Percentiles rank a stretch among this genome's conserved stretches.
Conservation (phyloP, 441 rosid species). For the Daphne laureola region DNA sequence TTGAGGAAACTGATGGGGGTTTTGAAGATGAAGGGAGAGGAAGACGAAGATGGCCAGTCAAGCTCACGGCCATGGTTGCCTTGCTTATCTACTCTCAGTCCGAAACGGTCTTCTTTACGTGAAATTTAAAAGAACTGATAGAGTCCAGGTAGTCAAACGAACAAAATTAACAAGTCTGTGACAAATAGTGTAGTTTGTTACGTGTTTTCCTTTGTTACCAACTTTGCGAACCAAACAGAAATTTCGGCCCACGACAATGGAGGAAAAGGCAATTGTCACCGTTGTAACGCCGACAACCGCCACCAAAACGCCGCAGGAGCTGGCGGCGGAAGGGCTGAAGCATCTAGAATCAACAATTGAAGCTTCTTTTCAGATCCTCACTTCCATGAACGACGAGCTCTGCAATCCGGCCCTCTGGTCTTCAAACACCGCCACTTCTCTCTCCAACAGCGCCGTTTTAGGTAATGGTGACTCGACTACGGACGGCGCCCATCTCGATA, state of each 20-base stretch:
- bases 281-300: constrained; percentile 10
- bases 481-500: constrained; percentile 38
- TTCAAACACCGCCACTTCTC: constrained; percentile 10
- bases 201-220: background rate
- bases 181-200: background rate
- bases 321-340: constrained; percentile 84
- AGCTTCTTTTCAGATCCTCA: constrained; percentile 75
- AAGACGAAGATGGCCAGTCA: constrained; percentile 25
- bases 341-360: constrained; percentile 82
- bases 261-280: constrained; percentile 20
- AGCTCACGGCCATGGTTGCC: constrained; percentile 18
- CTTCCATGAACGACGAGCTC: constrained; percentile 94
- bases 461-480: constrained; percentile 35
- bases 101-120: no score
- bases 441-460: constrained; percentile 20
- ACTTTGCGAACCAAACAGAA: background rate
- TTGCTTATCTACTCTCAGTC: no score
- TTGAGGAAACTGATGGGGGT: constrained; percentile 2
- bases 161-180: background rate
- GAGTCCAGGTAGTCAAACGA: background rate
- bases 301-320: constrained; percentile 60
- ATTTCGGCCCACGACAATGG: constrained; percentile 10
- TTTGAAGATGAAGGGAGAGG: constrained; percentile 18
- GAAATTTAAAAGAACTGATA: background rate
- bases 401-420: constrained; percentile 81